A percentile compares a stretch with the other conserved stretches of the same genome.
phyloP scores from a whole-genome alignment of 257 asterid species.

The Nicotiana paniculata region DNA sequence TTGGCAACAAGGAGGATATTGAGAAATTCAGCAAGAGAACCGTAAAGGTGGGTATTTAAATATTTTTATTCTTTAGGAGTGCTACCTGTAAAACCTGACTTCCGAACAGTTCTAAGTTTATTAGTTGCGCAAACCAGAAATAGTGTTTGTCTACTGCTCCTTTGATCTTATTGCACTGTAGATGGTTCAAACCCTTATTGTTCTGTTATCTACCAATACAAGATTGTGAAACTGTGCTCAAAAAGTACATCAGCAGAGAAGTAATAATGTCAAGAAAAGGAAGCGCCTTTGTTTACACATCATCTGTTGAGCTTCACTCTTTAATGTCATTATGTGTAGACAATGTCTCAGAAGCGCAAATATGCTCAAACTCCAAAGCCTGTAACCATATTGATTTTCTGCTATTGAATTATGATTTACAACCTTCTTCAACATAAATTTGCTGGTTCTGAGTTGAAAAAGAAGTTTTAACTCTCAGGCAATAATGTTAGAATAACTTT shows the following conservation, averaged over 20 bases:
- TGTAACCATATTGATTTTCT: not conserved
- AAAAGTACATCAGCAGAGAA: not conserved
- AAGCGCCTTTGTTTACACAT: not conserved
- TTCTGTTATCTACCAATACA: not conserved
- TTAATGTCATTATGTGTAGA: not conserved
- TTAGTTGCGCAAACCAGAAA: not conserved
- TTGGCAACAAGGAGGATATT: conserved; percentile 79
- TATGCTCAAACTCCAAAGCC: not conserved
- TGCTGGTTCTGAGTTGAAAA: not conserved
- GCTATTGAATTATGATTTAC: not conserved
- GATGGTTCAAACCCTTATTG: not conserved
- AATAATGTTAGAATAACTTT: not conserved
- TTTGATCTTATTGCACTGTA: not conserved
- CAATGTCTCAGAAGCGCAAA: not conserved
- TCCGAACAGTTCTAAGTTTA: not conserved
- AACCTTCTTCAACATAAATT: not conserved
- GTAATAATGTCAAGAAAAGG: not conserved
- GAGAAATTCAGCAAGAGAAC: conserved; percentile 98
- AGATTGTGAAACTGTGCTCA: not conserved
- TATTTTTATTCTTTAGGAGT: not conserved
- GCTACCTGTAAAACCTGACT: not conserved
- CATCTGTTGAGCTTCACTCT: not conserved
- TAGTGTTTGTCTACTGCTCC: not conserved
- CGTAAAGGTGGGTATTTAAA: conserved; percentile 59
- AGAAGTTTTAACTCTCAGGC: not conserved